Evolutionary conservation across 1,284 basidiomycete species (phyloP).

Genomic region (Ganoderma lucidum): DNA sequence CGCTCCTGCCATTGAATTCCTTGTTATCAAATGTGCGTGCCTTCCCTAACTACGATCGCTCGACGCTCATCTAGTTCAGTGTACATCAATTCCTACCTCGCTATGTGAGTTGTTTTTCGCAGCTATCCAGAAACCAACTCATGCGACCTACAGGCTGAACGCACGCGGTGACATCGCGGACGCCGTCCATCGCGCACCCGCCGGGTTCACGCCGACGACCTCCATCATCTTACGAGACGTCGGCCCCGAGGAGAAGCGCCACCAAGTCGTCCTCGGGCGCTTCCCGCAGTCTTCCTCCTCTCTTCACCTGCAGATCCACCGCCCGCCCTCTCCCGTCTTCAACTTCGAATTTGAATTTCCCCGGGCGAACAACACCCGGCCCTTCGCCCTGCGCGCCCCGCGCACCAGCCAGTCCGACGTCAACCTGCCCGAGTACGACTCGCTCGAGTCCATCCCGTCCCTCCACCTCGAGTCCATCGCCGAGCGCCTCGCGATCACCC

Average conservation of each 20-base stretch:
- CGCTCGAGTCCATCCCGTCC: constrained; percentile 12
- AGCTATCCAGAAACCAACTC: background rate
- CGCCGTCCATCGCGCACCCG: background rate
- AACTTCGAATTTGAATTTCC: background rate
- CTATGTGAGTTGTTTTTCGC: constrained; percentile 33
- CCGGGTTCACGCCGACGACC: constrained; percentile 7
- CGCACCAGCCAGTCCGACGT: constrained; percentile 22
- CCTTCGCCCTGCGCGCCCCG: constrained; percentile 10
- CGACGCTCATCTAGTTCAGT: constrained; percentile 25
- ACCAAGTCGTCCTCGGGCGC: background rate
- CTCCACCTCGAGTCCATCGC: constrained; percentile 12
- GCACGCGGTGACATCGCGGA: constrained; percentile 17
- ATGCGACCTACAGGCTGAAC: constrained; percentile 21
- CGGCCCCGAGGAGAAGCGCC: constrained; percentile 11
- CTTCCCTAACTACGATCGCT: background rate
- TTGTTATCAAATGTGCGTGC: constrained; percentile 39
- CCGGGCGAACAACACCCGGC: too few relatives aligned
- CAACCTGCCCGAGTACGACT: constrained; percentile 13
- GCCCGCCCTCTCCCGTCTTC: background rate
- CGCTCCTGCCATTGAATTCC: constrained; percentile 40
- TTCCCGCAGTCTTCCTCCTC: background rate
- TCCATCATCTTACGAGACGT: constrained; percentile 17
- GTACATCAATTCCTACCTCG: constrained; percentile 42
- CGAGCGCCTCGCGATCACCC: constrained; percentile 11
- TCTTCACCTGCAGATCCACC: background rate